These are phyloP conservation scores for Cercospora brassicicola DNA, from an alignment of 2,329 filamentous ascomycete species.

Conservation along the genomic window DNA sequence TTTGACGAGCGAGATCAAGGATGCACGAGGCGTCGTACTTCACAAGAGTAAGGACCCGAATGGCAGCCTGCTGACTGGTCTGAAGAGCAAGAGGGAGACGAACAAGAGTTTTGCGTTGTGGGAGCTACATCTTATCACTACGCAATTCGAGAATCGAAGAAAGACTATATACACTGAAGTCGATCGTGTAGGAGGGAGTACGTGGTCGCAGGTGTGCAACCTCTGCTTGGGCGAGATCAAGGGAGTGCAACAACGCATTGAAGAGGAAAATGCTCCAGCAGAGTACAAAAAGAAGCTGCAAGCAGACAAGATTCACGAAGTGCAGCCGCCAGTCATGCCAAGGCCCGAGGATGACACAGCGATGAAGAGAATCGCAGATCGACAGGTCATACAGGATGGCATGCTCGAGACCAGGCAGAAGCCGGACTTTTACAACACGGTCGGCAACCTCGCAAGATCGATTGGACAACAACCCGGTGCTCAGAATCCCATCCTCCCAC, in stretches of 20 bases:
- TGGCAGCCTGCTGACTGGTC: conserved; percentile 78
- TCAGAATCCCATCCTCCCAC: conserved; percentile 41
- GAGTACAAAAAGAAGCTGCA: conserved; percentile 24
- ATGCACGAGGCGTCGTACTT: conserved; percentile 31
- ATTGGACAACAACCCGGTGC: conserved; percentile 50
- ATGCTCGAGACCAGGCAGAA: conserved; percentile 29
- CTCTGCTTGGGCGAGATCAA: conserved; percentile 70
- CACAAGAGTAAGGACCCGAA: conserved; percentile 66
- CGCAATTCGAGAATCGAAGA: conserved; percentile 71
- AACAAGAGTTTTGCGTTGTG: conserved; percentile 85
- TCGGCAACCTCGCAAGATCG: conserved; percentile 50
- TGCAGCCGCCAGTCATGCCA: conserved; percentile 26
- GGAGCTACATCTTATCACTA: conserved; percentile 80
- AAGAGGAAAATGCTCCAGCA: conserved; percentile 43
- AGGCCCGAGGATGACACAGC: conserved; percentile 30
- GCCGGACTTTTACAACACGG: conserved; percentile 33
- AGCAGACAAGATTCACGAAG: conserved; percentile 21
- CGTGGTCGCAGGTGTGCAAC: conserved; percentile 76
- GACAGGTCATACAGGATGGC: conserved; percentile 26
- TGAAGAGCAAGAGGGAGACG: conserved; percentile 78
- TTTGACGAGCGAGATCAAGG: conserved; percentile 76
- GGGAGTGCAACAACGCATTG: conserved; percentile 66
- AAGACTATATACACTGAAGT: conserved; percentile 84
- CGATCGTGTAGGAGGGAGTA: conserved; percentile 72
- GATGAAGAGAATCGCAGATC: conserved; percentile 35